Conservation (phyloP, 164 flowering plant genomes). For the Umbellularia californica region DNA sequence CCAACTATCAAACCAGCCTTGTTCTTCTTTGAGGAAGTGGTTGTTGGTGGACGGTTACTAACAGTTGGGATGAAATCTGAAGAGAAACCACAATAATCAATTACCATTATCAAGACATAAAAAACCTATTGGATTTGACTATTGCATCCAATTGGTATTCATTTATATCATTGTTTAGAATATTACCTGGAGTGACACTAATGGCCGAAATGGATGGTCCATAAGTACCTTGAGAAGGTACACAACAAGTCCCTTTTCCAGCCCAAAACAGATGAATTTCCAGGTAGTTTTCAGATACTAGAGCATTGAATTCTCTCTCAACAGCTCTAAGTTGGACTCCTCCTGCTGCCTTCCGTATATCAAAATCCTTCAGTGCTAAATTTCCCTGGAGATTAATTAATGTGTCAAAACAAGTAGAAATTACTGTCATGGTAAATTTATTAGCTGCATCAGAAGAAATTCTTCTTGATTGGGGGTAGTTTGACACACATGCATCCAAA, state of each 20-base stretch:
- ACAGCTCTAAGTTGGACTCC: slow-evolving; percentile 52
- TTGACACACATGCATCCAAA: not conserved
- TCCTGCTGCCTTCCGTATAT: slow-evolving; percentile 62
- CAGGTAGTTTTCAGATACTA: slow-evolving; percentile 58
- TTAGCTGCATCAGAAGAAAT: not conserved
- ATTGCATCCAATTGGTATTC: not conserved
- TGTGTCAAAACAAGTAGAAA: not conserved
- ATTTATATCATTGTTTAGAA: not conserved
- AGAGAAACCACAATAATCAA: not conserved
- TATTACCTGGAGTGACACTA: slow-evolving; percentile 69
- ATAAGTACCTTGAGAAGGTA: slow-evolving; percentile 66
- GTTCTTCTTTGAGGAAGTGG: slow-evolving; percentile 19
- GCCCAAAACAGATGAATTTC: slow-evolving; percentile 95
- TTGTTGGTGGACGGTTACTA: slow-evolving; percentile 40
- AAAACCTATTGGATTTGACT: not conserved
- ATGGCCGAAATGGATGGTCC: slow-evolving; percentile 91
- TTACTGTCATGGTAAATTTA: not conserved
- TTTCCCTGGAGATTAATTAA: slow-evolving; percentile 40
- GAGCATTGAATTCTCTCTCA: slow-evolving; percentile 27
- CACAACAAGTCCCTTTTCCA: slow-evolving; percentile 93
- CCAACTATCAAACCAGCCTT: slow-evolving; percentile 60
- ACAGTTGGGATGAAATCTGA: slow-evolving; percentile 69
- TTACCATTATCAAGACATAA: not conserved
- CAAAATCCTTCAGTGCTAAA: slow-evolving; percentile 47
- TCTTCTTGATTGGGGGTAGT: not conserved